Percentiles rank a stretch among this genome's conserved stretches.
phyloP scores from a whole-genome alignment of 2,329 filamentous ascomycete species.

The Sporothrix euskadiensis region DNA sequence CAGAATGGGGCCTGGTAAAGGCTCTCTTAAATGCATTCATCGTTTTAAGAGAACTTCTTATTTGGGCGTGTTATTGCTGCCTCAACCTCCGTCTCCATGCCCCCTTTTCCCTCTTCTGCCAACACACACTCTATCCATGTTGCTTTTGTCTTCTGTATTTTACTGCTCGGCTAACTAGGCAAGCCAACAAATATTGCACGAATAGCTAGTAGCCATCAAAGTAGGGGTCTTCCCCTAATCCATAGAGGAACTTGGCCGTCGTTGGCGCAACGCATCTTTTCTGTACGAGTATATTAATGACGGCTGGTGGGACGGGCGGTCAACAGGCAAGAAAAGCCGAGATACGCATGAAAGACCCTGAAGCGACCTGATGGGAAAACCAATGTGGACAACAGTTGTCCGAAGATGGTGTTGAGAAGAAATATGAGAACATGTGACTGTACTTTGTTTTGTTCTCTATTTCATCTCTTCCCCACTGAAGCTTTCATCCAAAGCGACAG shows the following conservation, averaged over 20 bases:
- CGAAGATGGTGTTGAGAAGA: background rate
- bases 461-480: background rate
- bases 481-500: background rate
- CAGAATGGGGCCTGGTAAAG: background rate
- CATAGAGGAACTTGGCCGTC: background rate
- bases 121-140: background rate
- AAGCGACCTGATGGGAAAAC: background rate
- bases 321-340: conserved; percentile 23
- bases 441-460: background rate
- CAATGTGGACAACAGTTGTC: background rate
- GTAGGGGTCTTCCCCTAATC: background rate
- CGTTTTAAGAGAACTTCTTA: background rate
- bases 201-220: conserved; percentile 5
- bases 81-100: conserved; percentile 15
- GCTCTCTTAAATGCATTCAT: background rate
- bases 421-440: background rate
- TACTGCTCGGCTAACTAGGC: conserved; percentile 1
- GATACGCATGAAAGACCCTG: background rate
- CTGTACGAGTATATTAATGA: background rate
- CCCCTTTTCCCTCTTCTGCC: conserved; percentile 4
- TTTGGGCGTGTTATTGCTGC: background rate
- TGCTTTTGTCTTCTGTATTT: background rate
- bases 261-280: background rate
- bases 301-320: background rate
- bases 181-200: background rate